These are phyloP conservation scores for Rugonectria rugulosa DNA, from an alignment of 2,329 filamentous ascomycete genomes.

Conservation along the genomic window DNA sequence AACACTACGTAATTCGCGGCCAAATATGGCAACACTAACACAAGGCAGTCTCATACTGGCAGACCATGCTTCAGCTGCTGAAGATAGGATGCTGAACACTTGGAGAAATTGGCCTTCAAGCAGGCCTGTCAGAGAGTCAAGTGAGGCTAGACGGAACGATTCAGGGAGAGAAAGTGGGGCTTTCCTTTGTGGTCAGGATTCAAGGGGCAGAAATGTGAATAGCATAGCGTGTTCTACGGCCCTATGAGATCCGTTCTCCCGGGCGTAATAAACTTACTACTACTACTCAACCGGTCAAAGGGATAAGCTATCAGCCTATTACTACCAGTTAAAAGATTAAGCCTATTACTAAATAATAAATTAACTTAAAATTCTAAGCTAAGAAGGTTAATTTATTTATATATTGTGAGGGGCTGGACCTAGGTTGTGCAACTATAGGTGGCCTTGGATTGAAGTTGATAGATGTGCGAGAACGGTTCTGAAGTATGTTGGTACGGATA, in stretches of 20 bases:
- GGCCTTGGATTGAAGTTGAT: no score
- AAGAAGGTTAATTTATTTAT: no score
- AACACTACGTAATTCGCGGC: neutral
- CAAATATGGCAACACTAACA: neutral
- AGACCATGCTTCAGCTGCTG: no score
- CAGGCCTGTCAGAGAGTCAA: constrained; percentile 17
- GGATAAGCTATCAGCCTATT: no score
- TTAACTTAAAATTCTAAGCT: no score
- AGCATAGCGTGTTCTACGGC: neutral
- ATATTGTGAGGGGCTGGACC: no score
- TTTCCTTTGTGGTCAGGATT: neutral
- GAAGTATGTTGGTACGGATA: constrained; percentile 29
- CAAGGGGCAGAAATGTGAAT: neutral
- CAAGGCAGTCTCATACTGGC: neutral
- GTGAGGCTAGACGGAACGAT: neutral
- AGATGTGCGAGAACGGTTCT: constrained; percentile 27
- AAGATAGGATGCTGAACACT: constrained; percentile 23
- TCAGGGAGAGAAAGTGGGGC: neutral
- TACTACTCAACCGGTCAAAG: no score
- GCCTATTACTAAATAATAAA: no score
- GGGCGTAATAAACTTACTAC: neutral
- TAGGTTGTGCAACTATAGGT: no score
- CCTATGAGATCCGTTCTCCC: neutral
- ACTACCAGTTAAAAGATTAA: no score
- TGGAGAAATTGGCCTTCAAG: constrained; percentile 26